Percentiles rank a stretch among this genome's conserved stretches.
Evolutionary conservation across 2,329 filamentous ascomycete species (phyloP).

Genomic region (Claviceps citrina): DNA sequence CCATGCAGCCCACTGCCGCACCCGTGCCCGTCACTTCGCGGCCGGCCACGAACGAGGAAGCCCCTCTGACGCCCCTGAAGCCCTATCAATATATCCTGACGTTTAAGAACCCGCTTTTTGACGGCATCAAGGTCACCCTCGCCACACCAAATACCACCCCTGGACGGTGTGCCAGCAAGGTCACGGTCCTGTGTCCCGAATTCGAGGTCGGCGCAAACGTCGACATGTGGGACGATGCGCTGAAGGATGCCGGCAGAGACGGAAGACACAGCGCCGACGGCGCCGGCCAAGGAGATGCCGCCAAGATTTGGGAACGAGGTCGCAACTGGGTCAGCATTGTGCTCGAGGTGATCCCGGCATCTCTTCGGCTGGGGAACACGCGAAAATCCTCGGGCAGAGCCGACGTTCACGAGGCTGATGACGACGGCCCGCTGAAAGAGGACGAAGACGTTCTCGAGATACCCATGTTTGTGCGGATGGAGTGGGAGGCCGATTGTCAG

Average conservation of each 20-base stretch:
- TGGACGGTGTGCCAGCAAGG: slow-evolving; percentile 58
- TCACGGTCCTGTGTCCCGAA: slow-evolving; percentile 85
- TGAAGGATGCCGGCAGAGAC: slow-evolving; percentile 38
- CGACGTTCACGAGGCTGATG: slow-evolving; percentile 25
- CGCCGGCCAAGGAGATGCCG: slow-evolving; percentile 53
- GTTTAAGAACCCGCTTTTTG: slow-evolving; percentile 87
- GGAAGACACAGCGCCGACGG: slow-evolving; percentile 25
- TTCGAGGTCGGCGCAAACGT: slow-evolving; percentile 92
- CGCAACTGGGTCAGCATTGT: slow-evolving; percentile 93
- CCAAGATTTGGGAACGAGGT: slow-evolving; percentile 91
- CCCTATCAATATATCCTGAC: slow-evolving; percentile 73
- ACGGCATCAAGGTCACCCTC: slow-evolving; percentile 71
- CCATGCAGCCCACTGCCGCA: slow-evolving; percentile 30
- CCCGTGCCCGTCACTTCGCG: slow-evolving; percentile 21
- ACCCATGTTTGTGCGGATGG: slow-evolving; percentile 80
- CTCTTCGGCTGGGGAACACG: slow-evolving; percentile 28
- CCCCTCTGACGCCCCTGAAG: slow-evolving; percentile 37
- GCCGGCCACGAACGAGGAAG: slow-evolving; percentile 17
- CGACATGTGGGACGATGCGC: slow-evolving; percentile 73
- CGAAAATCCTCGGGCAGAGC: slow-evolving; percentile 14
- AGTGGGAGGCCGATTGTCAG: slow-evolving; percentile 65
- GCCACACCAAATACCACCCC: slow-evolving; percentile 71
- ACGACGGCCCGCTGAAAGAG: slow-evolving; percentile 33
- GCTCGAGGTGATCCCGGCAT: slow-evolving; percentile 66
- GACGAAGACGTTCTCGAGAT: slow-evolving; percentile 66